These are phyloP conservation scores for Porogramme epimiltina DNA, from an alignment of 1,284 basidiomycete species.

Conservation along the genomic window DNA sequence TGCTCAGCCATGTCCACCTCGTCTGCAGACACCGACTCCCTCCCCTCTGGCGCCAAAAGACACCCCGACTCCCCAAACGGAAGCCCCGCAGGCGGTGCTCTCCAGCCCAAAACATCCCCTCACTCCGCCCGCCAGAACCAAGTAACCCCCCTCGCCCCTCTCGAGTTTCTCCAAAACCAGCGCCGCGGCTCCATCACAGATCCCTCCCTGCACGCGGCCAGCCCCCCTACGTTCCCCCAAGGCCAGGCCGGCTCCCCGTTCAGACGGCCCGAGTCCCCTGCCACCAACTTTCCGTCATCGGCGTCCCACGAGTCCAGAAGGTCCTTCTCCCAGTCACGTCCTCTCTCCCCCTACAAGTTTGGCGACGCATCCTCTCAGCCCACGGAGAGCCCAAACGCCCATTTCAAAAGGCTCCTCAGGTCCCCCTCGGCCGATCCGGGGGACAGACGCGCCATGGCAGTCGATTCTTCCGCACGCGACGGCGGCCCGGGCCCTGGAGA, in stretches of 20 bases:
- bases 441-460: slow-evolving; percentile 22
- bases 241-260: slow-evolving; percentile 27
- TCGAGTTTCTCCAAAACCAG: slow-evolving; percentile 77
- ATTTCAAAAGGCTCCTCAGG: slow-evolving; percentile 43
- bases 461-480: slow-evolving; percentile 16
- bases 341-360: slow-evolving; percentile 70
- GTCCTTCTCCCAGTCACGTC: slow-evolving; percentile 47
- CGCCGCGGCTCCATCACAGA: slow-evolving; percentile 80
- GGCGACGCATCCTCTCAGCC: slow-evolving; percentile 57
- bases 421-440: slow-evolving; percentile 36
- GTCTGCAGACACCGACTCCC: slow-evolving; percentile 21
- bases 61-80: slow-evolving; percentile 23
- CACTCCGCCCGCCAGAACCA: slow-evolving; percentile 38
- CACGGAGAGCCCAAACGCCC: slow-evolving; percentile 47
- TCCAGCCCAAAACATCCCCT: slow-evolving; percentile 36
- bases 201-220: slow-evolving; percentile 66
- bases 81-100: slow-evolving; percentile 25
- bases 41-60: slow-evolving; percentile 24
- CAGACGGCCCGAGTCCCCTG: slow-evolving; percentile 29
- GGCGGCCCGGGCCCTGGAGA: slow-evolving; percentile 11
- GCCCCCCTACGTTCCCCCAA: slow-evolving; percentile 30
- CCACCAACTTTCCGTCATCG: slow-evolving; percentile 28
- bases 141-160: slow-evolving; percentile 61
- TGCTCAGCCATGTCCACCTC: slow-evolving; percentile 23
- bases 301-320: slow-evolving; percentile 37